Conservation (phyloP, 352 stramenopile genomes). For the Aphanomyces cochlioides region DNA sequence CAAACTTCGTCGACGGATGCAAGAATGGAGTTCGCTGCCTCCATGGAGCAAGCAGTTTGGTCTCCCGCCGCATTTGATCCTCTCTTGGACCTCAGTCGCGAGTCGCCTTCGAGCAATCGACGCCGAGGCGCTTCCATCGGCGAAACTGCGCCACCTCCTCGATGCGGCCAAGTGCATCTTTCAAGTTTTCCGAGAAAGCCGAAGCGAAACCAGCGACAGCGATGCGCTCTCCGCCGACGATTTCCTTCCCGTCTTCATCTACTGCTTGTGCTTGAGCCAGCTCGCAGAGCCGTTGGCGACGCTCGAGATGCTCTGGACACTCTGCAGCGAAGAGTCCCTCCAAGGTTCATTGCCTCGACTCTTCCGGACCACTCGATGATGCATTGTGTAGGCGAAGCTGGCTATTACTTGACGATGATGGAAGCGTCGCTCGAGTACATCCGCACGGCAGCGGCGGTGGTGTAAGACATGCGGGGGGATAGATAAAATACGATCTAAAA, state of each 20-base stretch:
- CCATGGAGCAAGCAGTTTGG: constrained; percentile 30
- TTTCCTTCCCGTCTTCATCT: constrained; percentile 46
- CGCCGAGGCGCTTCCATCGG: constrained; percentile 28
- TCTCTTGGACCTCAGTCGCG: constrained; percentile 21
- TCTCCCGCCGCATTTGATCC: not conserved
- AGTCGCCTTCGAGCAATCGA: constrained; percentile 33
- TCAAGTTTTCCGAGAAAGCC: constrained; percentile 32
- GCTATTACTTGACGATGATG: constrained; percentile 51
- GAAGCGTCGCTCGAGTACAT: constrained; percentile 43
- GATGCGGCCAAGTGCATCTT: constrained; percentile 37
- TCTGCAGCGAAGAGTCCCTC: constrained; percentile 38
- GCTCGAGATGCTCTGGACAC: constrained; percentile 34
- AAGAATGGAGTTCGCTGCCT: constrained; percentile 31
- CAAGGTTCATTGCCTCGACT: constrained; percentile 18
- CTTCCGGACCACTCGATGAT: not conserved
- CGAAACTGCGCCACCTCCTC: constrained; percentile 39
- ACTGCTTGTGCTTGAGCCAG: constrained; percentile 35
- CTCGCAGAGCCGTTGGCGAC: constrained; percentile 33
- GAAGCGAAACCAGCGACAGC: not conserved
- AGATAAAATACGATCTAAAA: constrained; percentile 43
- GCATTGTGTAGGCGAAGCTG: constrained; percentile 32
- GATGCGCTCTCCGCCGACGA: constrained; percentile 36
- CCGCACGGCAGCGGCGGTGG: constrained; percentile 27
- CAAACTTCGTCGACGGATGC: constrained; percentile 25
- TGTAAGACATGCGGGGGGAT: not conserved